A percentile compares a stretch with the other conserved stretches of the same genome.
phyloP scores from a whole-genome alignment of 2,329 filamentous ascomycete genomes.

The Penicillium capsulatum region DNA sequence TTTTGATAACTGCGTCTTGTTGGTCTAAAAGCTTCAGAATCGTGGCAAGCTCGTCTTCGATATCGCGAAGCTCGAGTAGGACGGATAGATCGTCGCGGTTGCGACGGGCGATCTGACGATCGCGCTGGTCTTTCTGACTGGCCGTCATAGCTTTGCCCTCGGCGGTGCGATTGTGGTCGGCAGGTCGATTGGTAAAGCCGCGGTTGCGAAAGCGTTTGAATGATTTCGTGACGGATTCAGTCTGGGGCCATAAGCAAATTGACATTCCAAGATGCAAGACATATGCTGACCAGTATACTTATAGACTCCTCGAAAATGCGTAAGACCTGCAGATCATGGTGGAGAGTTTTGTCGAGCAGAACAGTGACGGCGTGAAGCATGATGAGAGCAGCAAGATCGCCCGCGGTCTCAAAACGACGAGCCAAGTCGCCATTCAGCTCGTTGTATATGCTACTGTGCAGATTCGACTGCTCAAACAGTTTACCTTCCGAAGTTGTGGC shows the following conservation, averaged over 20 bases:
- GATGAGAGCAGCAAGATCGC: slow-evolving; percentile 61
- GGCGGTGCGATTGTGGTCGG: slow-evolving; percentile 27
- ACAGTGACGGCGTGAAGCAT: slow-evolving; percentile 60
- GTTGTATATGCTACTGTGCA: slow-evolving; percentile 62
- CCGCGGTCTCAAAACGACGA: slow-evolving; percentile 57
- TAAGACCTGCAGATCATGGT: slow-evolving; percentile 60
- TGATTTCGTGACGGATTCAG: slow-evolving; percentile 59
- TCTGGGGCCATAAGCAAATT: slow-evolving; percentile 36
- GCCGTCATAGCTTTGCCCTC: slow-evolving; percentile 31
- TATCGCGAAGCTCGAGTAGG: slow-evolving; percentile 59
- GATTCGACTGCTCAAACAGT: slow-evolving; percentile 50
- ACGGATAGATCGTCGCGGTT: slow-evolving; percentile 62
- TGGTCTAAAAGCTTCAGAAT: slow-evolving; percentile 56
- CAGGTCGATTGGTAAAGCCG: slow-evolving; percentile 48
- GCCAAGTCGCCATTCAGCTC: slow-evolving; percentile 63
- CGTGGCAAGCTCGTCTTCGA: slow-evolving; percentile 60
- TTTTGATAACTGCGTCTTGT: slow-evolving; percentile 50
- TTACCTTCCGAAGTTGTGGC: slow-evolving; percentile 33
- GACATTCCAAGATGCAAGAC: rapidly evolving
- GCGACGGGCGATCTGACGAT: slow-evolving; percentile 50
- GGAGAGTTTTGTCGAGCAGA: slow-evolving; percentile 56
- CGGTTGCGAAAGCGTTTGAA: slow-evolving; percentile 60
- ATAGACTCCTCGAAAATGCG: slow-evolving; percentile 65
- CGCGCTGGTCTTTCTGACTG: slow-evolving; percentile 42
- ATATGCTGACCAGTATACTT: slow-evolving; percentile 52